These are phyloP conservation scores for Nidula niveotomentosa DNA, from an alignment of 1,284 basidiomycete genomes.

Conservation along the genomic window DNA sequence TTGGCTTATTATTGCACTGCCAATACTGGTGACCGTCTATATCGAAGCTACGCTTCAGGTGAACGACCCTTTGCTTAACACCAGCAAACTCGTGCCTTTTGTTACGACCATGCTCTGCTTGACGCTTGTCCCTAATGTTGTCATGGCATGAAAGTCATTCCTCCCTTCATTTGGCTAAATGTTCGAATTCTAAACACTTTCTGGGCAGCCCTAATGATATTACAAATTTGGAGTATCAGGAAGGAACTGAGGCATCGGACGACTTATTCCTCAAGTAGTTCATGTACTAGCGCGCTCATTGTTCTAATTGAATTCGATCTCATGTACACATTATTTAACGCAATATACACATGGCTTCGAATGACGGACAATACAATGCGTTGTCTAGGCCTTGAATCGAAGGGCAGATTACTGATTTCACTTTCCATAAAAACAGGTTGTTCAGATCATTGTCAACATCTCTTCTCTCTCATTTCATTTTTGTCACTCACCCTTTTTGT, in stretches of 20 bases:
- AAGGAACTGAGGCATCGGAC: constrained; percentile 15
- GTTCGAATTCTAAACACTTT: no score
- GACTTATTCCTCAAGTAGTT: constrained; percentile 13
- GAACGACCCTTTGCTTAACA: constrained; percentile 19
- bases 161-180: no score
- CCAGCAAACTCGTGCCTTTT: constrained; percentile 27
- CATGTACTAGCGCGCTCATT: constrained; percentile 25
- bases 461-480: no score
- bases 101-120: constrained; percentile 33
- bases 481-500: no score
- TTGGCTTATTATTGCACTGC: constrained; percentile 24
- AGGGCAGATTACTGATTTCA: no score
- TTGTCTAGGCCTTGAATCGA: no score
- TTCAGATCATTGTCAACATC: constrained; percentile 31
- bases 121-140: constrained; percentile 32
- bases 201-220: constrained; percentile 29
- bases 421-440: constrained; percentile 1
- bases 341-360: constrained; percentile 32
- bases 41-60: constrained; percentile 24
- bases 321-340: constrained; percentile 32
- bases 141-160: no score
- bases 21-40: constrained; percentile 24
- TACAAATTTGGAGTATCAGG: constrained; percentile 31
- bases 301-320: constrained; percentile 37
- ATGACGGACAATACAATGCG: constrained; percentile 31